Base-by-base conservation (phyloP, 139 green algal genomes). In the Desmodesmus armatus region DNA sequence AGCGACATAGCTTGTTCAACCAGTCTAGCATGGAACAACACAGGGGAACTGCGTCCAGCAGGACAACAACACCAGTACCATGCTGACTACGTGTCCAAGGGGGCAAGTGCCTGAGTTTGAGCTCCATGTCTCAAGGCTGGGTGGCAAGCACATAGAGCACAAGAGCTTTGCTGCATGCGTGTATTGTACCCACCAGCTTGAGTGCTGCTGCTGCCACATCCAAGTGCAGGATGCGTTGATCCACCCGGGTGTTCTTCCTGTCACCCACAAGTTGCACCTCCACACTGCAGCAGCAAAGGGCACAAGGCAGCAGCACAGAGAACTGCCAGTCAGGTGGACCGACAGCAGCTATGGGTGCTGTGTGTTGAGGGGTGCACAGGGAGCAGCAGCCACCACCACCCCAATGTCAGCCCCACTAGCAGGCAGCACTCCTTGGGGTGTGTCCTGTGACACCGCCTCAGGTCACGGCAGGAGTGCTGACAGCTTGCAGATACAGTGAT, bases 201-300 rank as follows among this genome's bases (percentile, higher is more conserved):
- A 91, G 31, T 9, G 87, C 87, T 17, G 77, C 66, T 31, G 80
- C 72, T 65, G 81, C 84, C n/a, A 87, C 60, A 78, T 92, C 88
- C 31, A 92, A 85, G 63, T 92, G 82, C 44, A 92, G 83, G 31
- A 92, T 83, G 2, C 88, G 82, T 67, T 88, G 82, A 47, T 92
- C 88, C 9, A 88, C 85, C 6, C 78, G 63, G 0, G 85, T 89
- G 65, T 88, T 88, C n/a, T 70, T 75, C 19, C 81, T 58, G 53
- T 91, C 84, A 31, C 88, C 88, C 19, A 91, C 88, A 5, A 89
- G 80, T 63, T 91, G 88, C 0, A 89, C 75, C 60, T 89, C 82
- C 37, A 91, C 88, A 9, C 88, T 91, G 81, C 77, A 72, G 39
- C 25, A 73, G 51, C 51, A 5, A 2, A 2, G 21, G 19, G 51